Evolutionary conservation across 306 rosid genomes (phyloP).

Genomic region (Castanospermum australe): DNA sequence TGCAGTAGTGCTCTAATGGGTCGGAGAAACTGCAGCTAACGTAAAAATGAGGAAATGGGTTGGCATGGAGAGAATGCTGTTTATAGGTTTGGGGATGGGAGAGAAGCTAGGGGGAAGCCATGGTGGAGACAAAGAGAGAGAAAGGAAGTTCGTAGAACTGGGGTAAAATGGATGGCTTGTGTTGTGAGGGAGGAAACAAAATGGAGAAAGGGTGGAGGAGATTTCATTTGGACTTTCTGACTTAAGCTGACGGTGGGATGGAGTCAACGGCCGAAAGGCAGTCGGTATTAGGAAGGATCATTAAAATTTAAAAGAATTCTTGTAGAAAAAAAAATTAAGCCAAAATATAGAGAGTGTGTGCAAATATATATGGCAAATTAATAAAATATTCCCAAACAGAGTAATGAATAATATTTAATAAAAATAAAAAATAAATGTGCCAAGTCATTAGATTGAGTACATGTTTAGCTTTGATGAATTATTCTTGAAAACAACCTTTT

Average conservation of each 20-base stretch:
- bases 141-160: neutral
- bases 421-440: too few relatives aligned
- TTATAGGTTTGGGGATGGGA: constrained; percentile 10
- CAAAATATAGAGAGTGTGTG: too few relatives aligned
- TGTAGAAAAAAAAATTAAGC: too few relatives aligned
- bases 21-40: constrained; percentile 42
- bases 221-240: neutral
- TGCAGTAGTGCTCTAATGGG: constrained; percentile 45
- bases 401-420: too few relatives aligned
- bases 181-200: neutral
- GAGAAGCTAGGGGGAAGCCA: constrained; percentile 10
- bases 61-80: neutral
- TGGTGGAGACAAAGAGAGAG: constrained; percentile 7
- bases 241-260: neutral
- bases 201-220: neutral
- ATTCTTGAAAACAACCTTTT: too few relatives aligned
- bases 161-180: neutral
- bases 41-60: neutral
- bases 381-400: too few relatives aligned
- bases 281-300: too few relatives aligned
- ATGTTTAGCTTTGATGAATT: too few relatives aligned
- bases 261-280: neutral
- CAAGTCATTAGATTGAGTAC: too few relatives aligned
- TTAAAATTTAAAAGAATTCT: too few relatives aligned
- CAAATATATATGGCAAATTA: too few relatives aligned